phyloP scores from a whole-genome alignment of 352 stramenopile genomes.

The Globisporangium ultimum region DNA sequence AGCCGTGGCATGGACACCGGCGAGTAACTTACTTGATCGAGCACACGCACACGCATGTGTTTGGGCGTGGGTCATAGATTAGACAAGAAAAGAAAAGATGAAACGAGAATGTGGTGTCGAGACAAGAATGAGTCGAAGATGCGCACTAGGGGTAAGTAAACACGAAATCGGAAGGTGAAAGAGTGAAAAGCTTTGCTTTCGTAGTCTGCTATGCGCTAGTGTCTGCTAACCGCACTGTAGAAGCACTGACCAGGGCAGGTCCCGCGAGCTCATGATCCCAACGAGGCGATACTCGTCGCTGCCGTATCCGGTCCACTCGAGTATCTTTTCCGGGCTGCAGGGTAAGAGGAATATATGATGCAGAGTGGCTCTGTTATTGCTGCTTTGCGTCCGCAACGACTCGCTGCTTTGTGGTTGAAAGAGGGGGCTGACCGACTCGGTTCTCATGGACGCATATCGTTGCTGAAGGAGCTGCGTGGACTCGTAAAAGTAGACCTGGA shows the following conservation, averaged over 20 bases:
- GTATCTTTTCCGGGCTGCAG: constrained; percentile 22
- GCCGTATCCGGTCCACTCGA: constrained; percentile 21
- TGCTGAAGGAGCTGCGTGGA: neutral
- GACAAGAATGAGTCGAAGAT: neutral
- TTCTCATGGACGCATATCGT: neutral
- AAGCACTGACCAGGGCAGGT: constrained; percentile 12
- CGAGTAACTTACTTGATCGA: constrained; percentile 27
- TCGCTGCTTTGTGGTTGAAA: no score
- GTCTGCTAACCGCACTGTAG: constrained; percentile 14
- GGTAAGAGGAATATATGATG: constrained; percentile 27
- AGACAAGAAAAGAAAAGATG: constrained; percentile 12
- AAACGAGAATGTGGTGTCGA: neutral
- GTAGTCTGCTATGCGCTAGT: no score
- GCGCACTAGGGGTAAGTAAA: neutral
- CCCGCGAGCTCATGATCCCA: constrained; percentile 16
- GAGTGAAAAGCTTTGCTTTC: neutral
- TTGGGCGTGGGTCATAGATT: constrained; percentile 18
- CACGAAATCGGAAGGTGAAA: neutral
- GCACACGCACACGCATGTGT: neutral
- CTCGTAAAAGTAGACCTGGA: constrained; percentile 31
- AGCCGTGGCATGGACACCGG: constrained; percentile 70
- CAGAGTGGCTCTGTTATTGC: neutral
- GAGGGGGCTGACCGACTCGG: no score
- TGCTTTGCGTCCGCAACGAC: no score
- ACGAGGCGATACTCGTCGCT: constrained; percentile 17